Evolutionary conservation across 2,329 filamentous ascomycete genomes (phyloP).

Genomic region (Trichoderma harzianum): DNA sequence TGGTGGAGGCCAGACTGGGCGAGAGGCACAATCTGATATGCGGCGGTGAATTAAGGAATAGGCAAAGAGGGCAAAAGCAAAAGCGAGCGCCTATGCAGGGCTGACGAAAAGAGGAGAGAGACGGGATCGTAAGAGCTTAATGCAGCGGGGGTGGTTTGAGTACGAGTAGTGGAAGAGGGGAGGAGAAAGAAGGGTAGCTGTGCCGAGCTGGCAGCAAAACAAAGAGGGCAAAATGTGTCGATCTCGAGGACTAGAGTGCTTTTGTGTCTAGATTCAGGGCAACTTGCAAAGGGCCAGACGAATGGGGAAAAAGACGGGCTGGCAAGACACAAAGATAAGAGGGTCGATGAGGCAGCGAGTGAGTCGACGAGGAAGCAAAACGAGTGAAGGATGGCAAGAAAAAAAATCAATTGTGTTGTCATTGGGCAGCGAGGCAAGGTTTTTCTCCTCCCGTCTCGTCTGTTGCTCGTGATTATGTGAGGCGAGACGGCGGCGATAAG

Average conservation of each 20-base stretch:
- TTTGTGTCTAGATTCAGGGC: slow-evolving; percentile 7
- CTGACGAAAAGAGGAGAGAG: slow-evolving; percentile 2
- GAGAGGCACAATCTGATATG: slow-evolving; percentile 4
- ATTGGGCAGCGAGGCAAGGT: slow-evolving; percentile 15
- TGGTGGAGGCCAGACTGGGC: slow-evolving; percentile 5
- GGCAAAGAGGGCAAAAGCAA: neutral
- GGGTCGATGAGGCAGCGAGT: neutral
- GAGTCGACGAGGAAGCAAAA: neutral
- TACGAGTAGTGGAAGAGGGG: neutral
- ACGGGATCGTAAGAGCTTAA: neutral
- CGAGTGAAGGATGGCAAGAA: slow-evolving; percentile 1
- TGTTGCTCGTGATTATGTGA: slow-evolving; percentile 11
- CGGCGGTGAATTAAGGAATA: slow-evolving; percentile 2
- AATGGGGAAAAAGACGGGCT: neutral
- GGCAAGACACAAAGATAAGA: neutral
- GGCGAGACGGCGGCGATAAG: slow-evolving; percentile 9
- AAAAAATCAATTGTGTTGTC: slow-evolving; percentile 1
- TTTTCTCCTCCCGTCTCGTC: neutral
- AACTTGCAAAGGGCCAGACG: neutral
- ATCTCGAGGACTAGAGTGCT: slow-evolving; percentile 12
- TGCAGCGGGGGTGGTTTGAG: neutral
- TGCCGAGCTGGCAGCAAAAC: slow-evolving; percentile 3
- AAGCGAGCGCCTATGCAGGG: neutral
- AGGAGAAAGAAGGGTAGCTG: neutral
- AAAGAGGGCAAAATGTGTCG: slow-evolving; percentile 6